Conservation (phyloP, 495 filamentous ascomycete species). For the Annulohypoxylon bovei region DNA sequence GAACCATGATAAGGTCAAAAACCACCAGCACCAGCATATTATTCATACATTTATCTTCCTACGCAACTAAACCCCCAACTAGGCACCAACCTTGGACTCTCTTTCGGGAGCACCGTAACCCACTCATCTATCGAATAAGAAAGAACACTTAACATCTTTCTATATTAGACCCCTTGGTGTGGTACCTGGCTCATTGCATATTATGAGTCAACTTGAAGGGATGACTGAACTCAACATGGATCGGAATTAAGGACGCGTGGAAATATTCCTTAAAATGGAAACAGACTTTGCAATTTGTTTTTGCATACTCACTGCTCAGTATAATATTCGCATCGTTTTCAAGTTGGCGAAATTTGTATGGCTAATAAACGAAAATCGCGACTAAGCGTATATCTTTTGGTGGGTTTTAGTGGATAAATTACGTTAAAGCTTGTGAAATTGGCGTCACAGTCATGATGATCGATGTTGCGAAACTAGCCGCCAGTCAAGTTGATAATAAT, state of each 20-base stretch:
- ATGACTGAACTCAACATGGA: neutral
- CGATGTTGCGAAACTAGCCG: neutral
- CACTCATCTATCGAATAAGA: neutral
- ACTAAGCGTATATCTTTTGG: neutral
- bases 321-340: neutral
- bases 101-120: neutral
- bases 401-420: neutral
- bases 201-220: neutral
- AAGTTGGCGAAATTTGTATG: neutral
- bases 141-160: neutral
- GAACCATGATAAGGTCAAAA: neutral
- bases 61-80: neutral
- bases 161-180: neutral
- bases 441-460: neutral
- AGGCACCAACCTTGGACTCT: neutral
- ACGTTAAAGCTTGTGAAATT: neutral
- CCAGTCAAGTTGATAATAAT: no score
- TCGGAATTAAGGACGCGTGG: neutral
- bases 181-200: neutral
- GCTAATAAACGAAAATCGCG: neutral
- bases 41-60: neutral
- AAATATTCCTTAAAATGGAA: neutral
- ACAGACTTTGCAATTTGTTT: neutral
- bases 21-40: neutral
- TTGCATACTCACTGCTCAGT: neutral